These are phyloP conservation scores for Trichoderma brevicompactum DNA, from an alignment of 2,329 filamentous ascomycete genomes.

Conservation along the genomic window DNA sequence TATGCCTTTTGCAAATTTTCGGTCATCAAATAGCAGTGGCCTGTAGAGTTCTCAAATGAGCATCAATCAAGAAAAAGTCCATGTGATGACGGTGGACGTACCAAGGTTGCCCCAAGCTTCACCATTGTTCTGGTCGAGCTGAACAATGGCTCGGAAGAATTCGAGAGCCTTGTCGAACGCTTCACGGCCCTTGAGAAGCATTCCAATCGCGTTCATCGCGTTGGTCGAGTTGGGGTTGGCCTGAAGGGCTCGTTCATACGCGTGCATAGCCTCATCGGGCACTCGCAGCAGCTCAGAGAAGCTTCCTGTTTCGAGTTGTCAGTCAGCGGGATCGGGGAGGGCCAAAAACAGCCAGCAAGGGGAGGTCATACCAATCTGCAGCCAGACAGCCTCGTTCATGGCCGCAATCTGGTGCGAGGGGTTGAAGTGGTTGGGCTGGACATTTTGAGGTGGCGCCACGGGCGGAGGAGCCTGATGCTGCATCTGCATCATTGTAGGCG, in stretches of 20 bases:
- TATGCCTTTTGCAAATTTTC: slow-evolving; percentile 97
- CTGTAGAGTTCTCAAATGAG: slow-evolving; percentile 49
- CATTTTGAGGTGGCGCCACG: slow-evolving; percentile 59
- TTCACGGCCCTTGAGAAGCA: slow-evolving; percentile 88
- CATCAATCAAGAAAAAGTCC: slow-evolving; percentile 31
- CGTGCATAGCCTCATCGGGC: slow-evolving; percentile 83
- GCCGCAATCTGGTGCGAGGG: slow-evolving; percentile 75
- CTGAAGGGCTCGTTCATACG: slow-evolving; percentile 86
- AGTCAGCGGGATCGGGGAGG: background rate
- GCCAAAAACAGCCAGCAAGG: slow-evolving; percentile 30
- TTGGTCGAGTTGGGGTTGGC: slow-evolving; percentile 87
- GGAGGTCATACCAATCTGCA: slow-evolving; percentile 77
- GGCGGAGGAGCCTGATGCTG: slow-evolving; percentile 61
- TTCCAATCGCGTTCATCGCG: slow-evolving; percentile 92
- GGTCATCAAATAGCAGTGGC: slow-evolving; percentile 99
- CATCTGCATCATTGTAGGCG: slow-evolving; percentile 76
- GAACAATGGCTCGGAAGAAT: slow-evolving; percentile 87
- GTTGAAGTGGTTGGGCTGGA: slow-evolving; percentile 61
- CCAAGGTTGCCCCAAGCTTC: slow-evolving; percentile 96
- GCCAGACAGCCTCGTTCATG: slow-evolving; percentile 88
- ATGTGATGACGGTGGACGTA: slow-evolving; percentile 51
- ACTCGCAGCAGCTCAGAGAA: slow-evolving; percentile 87
- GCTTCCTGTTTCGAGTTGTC: slow-evolving; percentile 62
- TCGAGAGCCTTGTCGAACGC: slow-evolving; percentile 94
- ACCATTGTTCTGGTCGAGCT: slow-evolving; percentile 85